Evolutionary conservation across 768 basidiomycete genomes (phyloP), one percentile per base, ranked within the genome.

Genomic region (Lepiota venenata): DNA sequence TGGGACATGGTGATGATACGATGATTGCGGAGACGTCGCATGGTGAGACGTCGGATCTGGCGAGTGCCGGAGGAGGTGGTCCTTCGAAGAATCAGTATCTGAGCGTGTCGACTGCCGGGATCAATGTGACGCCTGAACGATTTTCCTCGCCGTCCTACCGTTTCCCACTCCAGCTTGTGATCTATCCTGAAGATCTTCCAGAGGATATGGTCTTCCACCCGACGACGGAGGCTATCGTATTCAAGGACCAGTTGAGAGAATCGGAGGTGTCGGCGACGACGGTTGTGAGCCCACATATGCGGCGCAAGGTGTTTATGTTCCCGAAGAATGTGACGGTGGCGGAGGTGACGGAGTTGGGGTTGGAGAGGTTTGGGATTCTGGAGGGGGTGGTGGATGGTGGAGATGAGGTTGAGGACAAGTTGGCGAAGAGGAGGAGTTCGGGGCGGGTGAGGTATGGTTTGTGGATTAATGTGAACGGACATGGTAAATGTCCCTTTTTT

Each of bases 331-430:
- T 90, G 35, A 98, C 93, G 0, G 97, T 98, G 2, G 92, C 94
- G 0, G 97, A 99, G 69, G 94, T 95, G 12, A 93, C 97, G 37
- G 97, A 99, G 68, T 75, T 91, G 36, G 90, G 88, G 4, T 66
- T 99, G 58, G 97, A 98, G 64, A 73, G 93, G 55, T 98, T 98
- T 64, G 97, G 97, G 2, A 97, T 99, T 52, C 74, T 82, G 35
- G 96, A 97, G 37, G 97, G 95, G n/a, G 93, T 99, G 1, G 96
- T 98, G 2, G 95, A 98, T 67, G 97, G 97, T 2, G 97, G 97
- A 1, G 97, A 99, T 67, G 96, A 98, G 63, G 82, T 99, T 1
- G 97, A 99, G 69, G 96, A 98, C 66, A 94, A 96, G 66, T 74
- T 85, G 32, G 77, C 81, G 6, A 93, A 93, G 71, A 76, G 94